These are phyloP conservation scores for Tuber melanosporum DNA, from an alignment of 495 filamentous ascomycete species.

Conservation along the genomic window DNA sequence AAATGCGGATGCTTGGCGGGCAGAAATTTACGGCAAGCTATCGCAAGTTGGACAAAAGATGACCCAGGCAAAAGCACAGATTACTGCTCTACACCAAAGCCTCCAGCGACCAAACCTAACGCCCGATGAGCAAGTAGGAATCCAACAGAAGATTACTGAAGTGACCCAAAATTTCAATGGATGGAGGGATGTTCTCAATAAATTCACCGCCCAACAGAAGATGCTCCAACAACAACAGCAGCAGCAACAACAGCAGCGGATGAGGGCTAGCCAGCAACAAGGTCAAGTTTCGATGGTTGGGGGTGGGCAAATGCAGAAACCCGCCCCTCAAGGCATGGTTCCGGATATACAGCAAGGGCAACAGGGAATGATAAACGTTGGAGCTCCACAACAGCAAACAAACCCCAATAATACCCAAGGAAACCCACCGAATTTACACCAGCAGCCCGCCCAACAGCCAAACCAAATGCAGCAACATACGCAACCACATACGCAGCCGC, in stretches of 20 bases:
- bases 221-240: constrained; percentile 26
- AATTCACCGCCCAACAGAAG: constrained; percentile 38
- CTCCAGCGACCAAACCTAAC: constrained; percentile 24
- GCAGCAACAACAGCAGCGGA: constrained; percentile 25
- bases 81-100: constrained; percentile 14
- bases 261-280: constrained; percentile 34
- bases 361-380: constrained; percentile 16
- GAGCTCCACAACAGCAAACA: constrained; percentile 24
- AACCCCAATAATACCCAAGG: constrained; percentile 21
- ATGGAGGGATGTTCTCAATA: constrained; percentile 33
- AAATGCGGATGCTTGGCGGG: constrained; percentile 33
- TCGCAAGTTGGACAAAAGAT: constrained; percentile 35
- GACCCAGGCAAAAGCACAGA: constrained; percentile 27
- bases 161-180: constrained; percentile 25
- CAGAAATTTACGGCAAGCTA: constrained; percentile 33
- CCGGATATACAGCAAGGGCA: constrained; percentile 20
- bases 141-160: constrained; percentile 27
- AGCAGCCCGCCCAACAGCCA: constrained; percentile 18
- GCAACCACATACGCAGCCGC: constrained; percentile 38
- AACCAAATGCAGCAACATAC: constrained; percentile 29
- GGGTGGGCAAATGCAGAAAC: constrained; percentile 38
- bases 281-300: constrained; percentile 38
- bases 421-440: constrained; percentile 35
- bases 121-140: constrained; percentile 23
- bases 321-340: constrained; percentile 23